Base-by-base conservation (phyloP, 2,329 filamentous ascomycete genomes). In the Cyphellophora europaea region DNA sequence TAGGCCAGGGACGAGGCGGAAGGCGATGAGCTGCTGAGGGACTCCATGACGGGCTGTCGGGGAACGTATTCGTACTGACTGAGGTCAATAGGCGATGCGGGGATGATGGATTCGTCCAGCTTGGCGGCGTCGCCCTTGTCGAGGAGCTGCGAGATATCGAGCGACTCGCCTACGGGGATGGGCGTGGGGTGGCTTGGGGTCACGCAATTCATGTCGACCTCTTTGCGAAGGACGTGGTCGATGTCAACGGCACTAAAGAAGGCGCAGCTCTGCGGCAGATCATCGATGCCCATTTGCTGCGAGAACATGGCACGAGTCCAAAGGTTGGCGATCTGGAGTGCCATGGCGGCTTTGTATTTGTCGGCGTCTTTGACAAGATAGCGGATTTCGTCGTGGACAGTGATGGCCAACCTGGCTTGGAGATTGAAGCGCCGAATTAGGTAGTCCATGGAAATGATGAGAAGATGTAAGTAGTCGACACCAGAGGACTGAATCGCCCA, bases 401-500 rank as follows among this genome's bases (percentile, higher is more conserved):
- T 96, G 42, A 98, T 86, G 11, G 89, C 77, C 2, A 98, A 66
- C 2, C 93, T 83, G 4, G 87, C 87, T 35, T 83, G 61, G 41
- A 98, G 76, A 50, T 84, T 88, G 66, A 82, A 98, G 4, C 80
- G 82, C 2, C 86, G 76, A 35, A 80, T 79, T 3, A 98, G 71
- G 53, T 93, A 94, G 55, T 96, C 88, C 93, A 98, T 98, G 11
- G 78, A 72, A 3, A 96, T 76, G 44, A 98, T 86, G 12, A 98
- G 72, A 4, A 98, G 76, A 53, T 98, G 91, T 2, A 98, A 73
- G 57, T 98, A 98, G 58, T 98, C 93, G 3, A 96, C 89, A 4
- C 93, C 91, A 0, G 85, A 93, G 1, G 88, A 95, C 53, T 98
- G 91, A 49, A 98, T 96, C 3, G 91, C 91, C 91, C 91, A 98